Evolutionary conservation across 139 green algal species (phyloP).

Genomic region (Coccomyxa sp.): DNA sequence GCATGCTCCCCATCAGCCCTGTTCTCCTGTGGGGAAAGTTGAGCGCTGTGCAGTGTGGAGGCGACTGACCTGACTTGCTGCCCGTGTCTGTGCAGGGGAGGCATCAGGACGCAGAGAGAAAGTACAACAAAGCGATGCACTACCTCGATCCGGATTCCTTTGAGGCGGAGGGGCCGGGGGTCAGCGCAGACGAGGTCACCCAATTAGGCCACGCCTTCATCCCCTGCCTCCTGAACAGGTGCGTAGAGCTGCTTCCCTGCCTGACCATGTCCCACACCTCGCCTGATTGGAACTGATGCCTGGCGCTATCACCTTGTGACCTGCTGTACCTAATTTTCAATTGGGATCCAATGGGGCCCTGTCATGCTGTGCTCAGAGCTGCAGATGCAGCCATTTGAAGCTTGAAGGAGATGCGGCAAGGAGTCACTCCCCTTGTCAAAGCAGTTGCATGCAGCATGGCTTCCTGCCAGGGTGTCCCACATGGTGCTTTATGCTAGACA

Average conservation of each 20-base stretch:
- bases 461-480: neutral
- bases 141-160: constrained; percentile 18
- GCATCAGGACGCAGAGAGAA: constrained; percentile 11
- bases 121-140: constrained; percentile 32
- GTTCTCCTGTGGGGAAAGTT: neutral
- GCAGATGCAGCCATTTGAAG: neutral
- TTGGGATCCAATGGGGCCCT: neutral
- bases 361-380: neutral
- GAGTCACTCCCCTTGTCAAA: no score
- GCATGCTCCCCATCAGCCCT: no score
- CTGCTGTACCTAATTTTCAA: neutral
- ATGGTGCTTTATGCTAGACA: neutral
- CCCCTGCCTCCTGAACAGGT: constrained; percentile 8
- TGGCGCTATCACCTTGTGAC: neutral
- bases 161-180: neutral
- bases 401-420: neutral
- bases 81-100: constrained; percentile 3
- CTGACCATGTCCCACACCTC: neutral
- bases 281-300: neutral
- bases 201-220: neutral
- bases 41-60: neutral
- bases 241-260: neutral
- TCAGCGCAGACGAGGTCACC: neutral
- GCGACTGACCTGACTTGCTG: no score
- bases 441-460: neutral